Percentiles rank a stretch among this genome's conserved stretches.
These are phyloP conservation scores for Xerocomellus intermedius DNA, from an alignment of 768 basidiomycete species.

Conservation along the genomic window DNA sequence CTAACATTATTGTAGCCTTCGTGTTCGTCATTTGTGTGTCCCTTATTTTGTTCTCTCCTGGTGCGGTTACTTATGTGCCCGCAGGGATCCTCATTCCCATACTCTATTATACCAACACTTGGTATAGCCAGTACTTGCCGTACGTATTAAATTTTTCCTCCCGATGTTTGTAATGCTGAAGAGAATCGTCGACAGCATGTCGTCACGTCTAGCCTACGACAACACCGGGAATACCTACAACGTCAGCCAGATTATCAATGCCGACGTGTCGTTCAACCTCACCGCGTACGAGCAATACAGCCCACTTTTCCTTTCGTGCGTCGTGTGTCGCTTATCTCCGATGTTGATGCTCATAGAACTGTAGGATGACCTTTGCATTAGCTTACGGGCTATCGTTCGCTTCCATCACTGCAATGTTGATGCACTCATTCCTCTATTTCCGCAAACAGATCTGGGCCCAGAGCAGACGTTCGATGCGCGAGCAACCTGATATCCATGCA, in stretches of 20 bases:
- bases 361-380: conserved; percentile 63
- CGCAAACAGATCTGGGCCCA: conserved; percentile 78
- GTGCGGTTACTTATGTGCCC: conserved; percentile 49
- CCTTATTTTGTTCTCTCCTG: conserved; percentile 37
- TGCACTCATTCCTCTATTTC: conserved; percentile 72
- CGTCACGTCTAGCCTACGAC: conserved; percentile 63
- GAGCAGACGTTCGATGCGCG: conserved; percentile 64
- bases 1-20: conserved; percentile 63
- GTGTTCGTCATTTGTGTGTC: conserved; percentile 63
- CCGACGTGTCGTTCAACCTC: conserved; percentile 54
- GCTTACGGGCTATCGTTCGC: conserved; percentile 84
- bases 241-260: conserved; percentile 52
- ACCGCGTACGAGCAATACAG: conserved; percentile 55
- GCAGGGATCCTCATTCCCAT: conserved; percentile 56
- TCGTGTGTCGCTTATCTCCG: neutral
- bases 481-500: conserved; percentile 75
- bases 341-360: neutral
- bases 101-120: conserved; percentile 67
- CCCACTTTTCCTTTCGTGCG: conserved; percentile 56
- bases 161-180: neutral
- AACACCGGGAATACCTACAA: conserved; percentile 60
- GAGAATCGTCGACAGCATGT: conserved; percentile 40
- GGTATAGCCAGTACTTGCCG: conserved; percentile 59
- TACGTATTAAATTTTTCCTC: conserved; percentile 25
- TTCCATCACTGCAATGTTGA: conserved; percentile 70